phyloP scores from a whole-genome alignment of 78 protist genomes.

The Dictyostelium firmibasis region DNA sequence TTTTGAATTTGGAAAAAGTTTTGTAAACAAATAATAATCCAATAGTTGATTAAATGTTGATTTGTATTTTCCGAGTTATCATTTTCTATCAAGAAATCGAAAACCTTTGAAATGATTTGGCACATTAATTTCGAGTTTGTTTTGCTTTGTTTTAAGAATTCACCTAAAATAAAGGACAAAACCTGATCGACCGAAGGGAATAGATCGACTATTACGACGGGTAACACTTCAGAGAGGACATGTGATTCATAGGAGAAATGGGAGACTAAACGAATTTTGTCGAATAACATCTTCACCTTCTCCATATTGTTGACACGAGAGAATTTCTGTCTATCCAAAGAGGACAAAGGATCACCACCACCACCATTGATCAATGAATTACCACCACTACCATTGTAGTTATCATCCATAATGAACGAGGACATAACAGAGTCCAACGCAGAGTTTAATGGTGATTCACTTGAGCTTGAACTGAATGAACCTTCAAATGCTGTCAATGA shows the following conservation, averaged over 20 bases:
- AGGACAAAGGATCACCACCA: not conserved
- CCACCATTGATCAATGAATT: not conserved
- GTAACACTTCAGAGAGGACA: slow-evolving; percentile 46
- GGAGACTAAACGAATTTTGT: slow-evolving; percentile 53
- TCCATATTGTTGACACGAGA: slow-evolving; percentile 69
- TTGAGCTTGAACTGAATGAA: not conserved
- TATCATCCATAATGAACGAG: not conserved
- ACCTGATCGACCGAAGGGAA: slow-evolving; percentile 72
- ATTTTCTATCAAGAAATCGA: slow-evolving; percentile 33
- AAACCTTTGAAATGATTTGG: slow-evolving; percentile 46
- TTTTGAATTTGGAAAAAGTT: slow-evolving; percentile 81
- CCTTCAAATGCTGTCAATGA: slow-evolving; percentile 33
- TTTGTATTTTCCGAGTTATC: not conserved
- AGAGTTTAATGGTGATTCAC: not conserved
- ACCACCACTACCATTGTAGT: slow-evolving; percentile 1
- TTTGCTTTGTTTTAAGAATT: slow-evolving; percentile 71
- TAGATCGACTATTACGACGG: slow-evolving; percentile 46
- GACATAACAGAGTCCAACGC: not conserved
- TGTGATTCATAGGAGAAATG: slow-evolving; percentile 51
- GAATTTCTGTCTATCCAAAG: not conserved
- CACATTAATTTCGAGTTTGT: slow-evolving; percentile 66
- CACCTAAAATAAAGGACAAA: slow-evolving; percentile 70
- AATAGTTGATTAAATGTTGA: slow-evolving; percentile 40
- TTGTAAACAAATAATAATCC: slow-evolving; percentile 71
- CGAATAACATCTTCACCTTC: slow-evolving; percentile 71